phyloP scores from a whole-genome alignment of 208 protist genomes.

The Acanthamoeba rhysodes region DNA sequence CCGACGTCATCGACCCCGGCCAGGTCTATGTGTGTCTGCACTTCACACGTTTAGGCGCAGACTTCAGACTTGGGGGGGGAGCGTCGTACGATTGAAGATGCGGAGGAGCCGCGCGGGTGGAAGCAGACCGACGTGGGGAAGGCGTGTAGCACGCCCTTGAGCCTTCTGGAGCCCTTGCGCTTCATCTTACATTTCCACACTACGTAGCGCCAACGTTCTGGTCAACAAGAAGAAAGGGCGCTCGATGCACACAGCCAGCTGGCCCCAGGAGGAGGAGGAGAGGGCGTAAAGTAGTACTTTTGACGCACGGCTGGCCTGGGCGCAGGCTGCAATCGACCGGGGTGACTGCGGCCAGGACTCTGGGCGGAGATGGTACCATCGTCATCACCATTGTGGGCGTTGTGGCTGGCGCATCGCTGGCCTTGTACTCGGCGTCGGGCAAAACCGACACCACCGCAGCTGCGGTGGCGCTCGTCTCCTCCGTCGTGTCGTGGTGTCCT shows the following conservation, averaged over 20 bases:
- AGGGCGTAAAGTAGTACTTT: neutral
- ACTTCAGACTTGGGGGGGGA: too few species aligned
- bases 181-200: slow-evolving; percentile 26
- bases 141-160: neutral
- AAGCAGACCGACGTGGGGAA: slow-evolving; percentile 10
- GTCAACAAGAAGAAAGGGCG: too few species aligned
- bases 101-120: neutral
- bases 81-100: neutral
- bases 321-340: neutral
- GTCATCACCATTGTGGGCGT: too few species aligned
- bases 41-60: too few species aligned
- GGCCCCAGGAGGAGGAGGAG: too few species aligned
- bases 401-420: too few species aligned
- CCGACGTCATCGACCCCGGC: neutral
- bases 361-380: too few species aligned
- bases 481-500: too few species aligned
- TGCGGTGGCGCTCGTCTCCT: too few species aligned
- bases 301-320: neutral
- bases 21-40: slow-evolving; percentile 27
- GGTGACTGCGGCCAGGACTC: neutral
- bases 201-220: neutral
- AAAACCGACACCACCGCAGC: too few species aligned
- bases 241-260: too few species aligned
- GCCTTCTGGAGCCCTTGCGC: neutral
- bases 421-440: too few species aligned